Base-by-base conservation (phyloP, 78 protist species). In the Chrysochromulina parva region DNA sequence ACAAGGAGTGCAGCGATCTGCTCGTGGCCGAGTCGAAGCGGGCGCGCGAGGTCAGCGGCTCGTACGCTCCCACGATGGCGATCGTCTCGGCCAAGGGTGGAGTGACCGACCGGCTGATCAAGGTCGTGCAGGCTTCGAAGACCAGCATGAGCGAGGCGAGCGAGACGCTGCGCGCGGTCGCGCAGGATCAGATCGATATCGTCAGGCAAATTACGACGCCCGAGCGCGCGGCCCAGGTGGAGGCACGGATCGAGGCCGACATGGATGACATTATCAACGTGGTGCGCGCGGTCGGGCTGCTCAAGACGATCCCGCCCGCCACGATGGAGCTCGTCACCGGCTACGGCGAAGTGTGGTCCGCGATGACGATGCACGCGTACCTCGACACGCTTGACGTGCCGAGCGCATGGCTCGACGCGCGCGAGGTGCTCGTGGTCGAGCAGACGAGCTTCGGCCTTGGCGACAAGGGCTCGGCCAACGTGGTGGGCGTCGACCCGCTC, bases 91-190 rank as follows among this genome's bases (percentile, higher is more conserved):
- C 93, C 2, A 59, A 57, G 86, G 57, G 84, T 24, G 90, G 90
- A 5, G 87, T 85, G 74, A 91, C 93, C 19, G 93, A 91, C 48
- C 14, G 6, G 38, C 93, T 91, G 48, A 91, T 91, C 85, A 17
- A 17, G 26, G 87, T 67, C 2, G 85, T 81, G 22, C 17, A 91
- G 26, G 4, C 82, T 19, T 65, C 92, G 19, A 57, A 16, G 53
- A 38, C 16, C 5, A 76, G 50, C 92, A 24, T 59, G 5, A 76
- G 3, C 11, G 59, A n/a, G 69, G 50, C 65, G 74, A 16, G 4
- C 69, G 54, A 4, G 54, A n/a, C 58, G 53, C 92, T 71, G 28
- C 66, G 50, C 62, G 47, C 14, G 19, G 24, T 81, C 24, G 67
- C 85, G 19, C 26, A 7, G 20, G 59, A 66, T 20, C 90, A 65